Base-by-base conservation (phyloP, 495 filamentous ascomycete genomes). In the Lindgomyces ingoldianus region DNA sequence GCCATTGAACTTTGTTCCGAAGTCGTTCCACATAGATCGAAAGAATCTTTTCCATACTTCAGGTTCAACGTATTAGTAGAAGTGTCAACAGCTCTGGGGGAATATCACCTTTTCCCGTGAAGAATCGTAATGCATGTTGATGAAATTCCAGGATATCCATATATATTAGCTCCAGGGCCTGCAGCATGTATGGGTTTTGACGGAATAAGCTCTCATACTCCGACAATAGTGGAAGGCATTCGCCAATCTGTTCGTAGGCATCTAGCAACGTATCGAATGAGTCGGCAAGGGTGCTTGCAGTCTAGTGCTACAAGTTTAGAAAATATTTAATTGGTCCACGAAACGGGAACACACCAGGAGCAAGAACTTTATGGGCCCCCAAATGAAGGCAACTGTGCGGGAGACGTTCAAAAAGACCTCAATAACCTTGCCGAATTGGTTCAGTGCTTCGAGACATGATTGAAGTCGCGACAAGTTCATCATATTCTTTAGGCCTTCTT, bases 111-210 rank as follows among this genome's bases (percentile, higher is more conserved):
- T 53, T 55, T 44, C 57, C 39, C n/a, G 29, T 45, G 30, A 73
- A 79, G 44, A 76, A 72, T 39, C 74, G 69, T 12, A 81, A 42
- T 2, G 75, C 71, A 24, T 64, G 62, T 30, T 42, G 57, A 42
- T 82, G 77, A 51, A 83, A 82, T 4, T 75, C 65, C 6, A 81
- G 64, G 25, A 83, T 73, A 65, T 82, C 81, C 16, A 73, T 64
- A 60, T 78, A 83, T 29, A 82, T 72, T 33, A 75, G 59, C 1
- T 62, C 67, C 9, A 81, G 65, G 44, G 70, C 69, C 4, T 64
- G 62, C 19, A 48, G 57, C 66, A 79, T 75, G 4, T 69, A 36
- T 8, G 67, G 61, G 44, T 64, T 67, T 2, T 70, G 22, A 18
- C 47, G 30, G 41, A 81, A 76, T 14, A 79, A 42, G 1, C 30